Percentiles rank a stretch among this genome's conserved stretches.
Conservation (phyloP, 2,329 filamentous ascomycete genomes). For the Trichophyton simii region DNA sequence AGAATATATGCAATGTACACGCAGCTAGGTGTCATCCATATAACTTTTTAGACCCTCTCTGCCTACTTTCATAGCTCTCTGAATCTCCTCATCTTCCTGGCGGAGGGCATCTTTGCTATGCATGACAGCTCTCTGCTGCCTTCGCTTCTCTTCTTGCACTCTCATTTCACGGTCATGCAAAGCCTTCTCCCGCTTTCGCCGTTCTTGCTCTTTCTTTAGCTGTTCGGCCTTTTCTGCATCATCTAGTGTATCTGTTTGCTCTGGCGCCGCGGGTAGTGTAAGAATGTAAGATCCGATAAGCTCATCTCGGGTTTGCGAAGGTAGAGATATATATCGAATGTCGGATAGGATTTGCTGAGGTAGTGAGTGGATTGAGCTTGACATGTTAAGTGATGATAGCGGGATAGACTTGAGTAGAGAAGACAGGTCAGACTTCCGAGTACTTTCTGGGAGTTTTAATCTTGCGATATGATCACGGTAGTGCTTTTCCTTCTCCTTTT, state of each 20-base stretch:
- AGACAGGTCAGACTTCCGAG: slow-evolving; percentile 35
- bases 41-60: slow-evolving; percentile 31
- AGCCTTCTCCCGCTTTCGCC: slow-evolving; percentile 34
- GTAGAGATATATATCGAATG: slow-evolving; percentile 33
- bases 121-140: slow-evolving; percentile 27
- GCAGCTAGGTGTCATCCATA: not conserved
- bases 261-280: slow-evolving; percentile 29
- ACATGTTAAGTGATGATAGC: slow-evolving; percentile 28
- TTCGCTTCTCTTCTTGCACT: slow-evolving; percentile 33
- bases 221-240: slow-evolving; percentile 29
- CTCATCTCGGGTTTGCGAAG: slow-evolving; percentile 27
- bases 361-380: slow-evolving; percentile 29
- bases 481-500: slow-evolving; percentile 38
- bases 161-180: slow-evolving; percentile 32
- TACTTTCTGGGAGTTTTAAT: slow-evolving; percentile 35
- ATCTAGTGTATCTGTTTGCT: slow-evolving; percentile 23
- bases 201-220: slow-evolving; percentile 27
- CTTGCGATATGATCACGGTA: slow-evolving; percentile 37
- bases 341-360: slow-evolving; percentile 32
- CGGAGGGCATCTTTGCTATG: slow-evolving; percentile 31
- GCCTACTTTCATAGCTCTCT: slow-evolving; percentile 32
- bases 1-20: not conserved
- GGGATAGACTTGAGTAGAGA: slow-evolving; percentile 33
- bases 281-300: slow-evolving; percentile 34
- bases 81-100: slow-evolving; percentile 34